phyloP scores from a whole-genome alignment of 1,284 basidiomycete species.

The Spongiforma sp. region DNA sequence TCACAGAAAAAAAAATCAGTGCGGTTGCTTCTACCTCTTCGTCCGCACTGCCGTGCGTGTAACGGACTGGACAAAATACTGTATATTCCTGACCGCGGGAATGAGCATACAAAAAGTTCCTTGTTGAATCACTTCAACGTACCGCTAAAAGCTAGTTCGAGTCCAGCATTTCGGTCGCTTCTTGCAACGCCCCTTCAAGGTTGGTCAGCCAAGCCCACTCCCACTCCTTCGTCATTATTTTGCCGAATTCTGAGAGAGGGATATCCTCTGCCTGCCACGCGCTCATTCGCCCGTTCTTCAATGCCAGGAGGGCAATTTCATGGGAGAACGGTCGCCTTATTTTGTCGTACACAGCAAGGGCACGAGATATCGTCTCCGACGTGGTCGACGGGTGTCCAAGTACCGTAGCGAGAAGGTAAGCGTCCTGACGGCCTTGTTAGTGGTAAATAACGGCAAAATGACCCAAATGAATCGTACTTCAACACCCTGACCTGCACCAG shows the following conservation, averaged over 20 bases:
- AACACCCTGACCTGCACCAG: slow-evolving; percentile 60
- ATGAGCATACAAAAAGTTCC: no score
- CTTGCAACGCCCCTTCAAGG: slow-evolving; percentile 28
- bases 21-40: no score
- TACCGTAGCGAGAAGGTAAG: slow-evolving; percentile 46
- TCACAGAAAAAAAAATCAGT: no score
- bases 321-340: slow-evolving; percentile 47
- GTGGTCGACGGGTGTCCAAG: slow-evolving; percentile 48
- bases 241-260: slow-evolving; percentile 14
- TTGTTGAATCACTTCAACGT: no score
- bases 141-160: background rate
- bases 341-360: slow-evolving; percentile 47
- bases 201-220: slow-evolving; percentile 37
- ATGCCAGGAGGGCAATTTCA: slow-evolving; percentile 30
- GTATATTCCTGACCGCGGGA: no score
- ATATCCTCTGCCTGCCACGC: slow-evolving; percentile 18
- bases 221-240: slow-evolving; percentile 24
- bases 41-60: no score
- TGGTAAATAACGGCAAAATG: no score
- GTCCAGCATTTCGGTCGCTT: slow-evolving; percentile 25
- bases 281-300: slow-evolving; percentile 21
- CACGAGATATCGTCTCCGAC: slow-evolving; percentile 38
- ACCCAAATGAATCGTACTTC: slow-evolving; percentile 42
- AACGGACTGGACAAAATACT: no score
- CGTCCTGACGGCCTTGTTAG: slow-evolving; percentile 37